These are phyloP conservation scores for Alternaria gaisen DNA, from an alignment of 2,329 filamentous ascomycete species.

Conservation along the genomic window DNA sequence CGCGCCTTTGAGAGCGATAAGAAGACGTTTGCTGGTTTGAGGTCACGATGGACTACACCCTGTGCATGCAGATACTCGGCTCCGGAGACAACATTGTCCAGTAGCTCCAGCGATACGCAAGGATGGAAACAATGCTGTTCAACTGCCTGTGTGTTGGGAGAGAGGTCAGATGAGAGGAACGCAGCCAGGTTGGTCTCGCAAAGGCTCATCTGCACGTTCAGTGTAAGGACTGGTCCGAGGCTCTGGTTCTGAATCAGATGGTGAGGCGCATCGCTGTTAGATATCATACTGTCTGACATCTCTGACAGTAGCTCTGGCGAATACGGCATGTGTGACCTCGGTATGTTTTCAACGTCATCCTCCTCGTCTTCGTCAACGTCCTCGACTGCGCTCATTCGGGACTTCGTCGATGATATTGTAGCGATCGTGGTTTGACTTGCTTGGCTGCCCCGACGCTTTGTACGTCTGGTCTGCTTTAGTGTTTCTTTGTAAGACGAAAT, in stretches of 20 bases:
- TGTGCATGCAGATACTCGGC: constrained; percentile 71
- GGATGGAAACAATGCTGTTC: constrained; percentile 70
- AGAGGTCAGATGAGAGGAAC: constrained; percentile 57
- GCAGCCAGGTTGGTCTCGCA: constrained; percentile 69
- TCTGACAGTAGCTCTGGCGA: constrained; percentile 31
- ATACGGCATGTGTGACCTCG: constrained; percentile 39
- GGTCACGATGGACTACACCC: constrained; percentile 70
- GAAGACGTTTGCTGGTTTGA: constrained; percentile 75
- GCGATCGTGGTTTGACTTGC: constrained; percentile 51
- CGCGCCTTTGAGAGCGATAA: constrained; percentile 58
- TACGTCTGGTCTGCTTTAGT: constrained; percentile 45
- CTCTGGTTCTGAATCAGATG: constrained; percentile 31
- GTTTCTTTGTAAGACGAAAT: constrained; percentile 26
- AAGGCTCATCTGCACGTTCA: constrained; percentile 75
- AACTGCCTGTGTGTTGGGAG: constrained; percentile 16
- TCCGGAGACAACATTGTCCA: constrained; percentile 68
- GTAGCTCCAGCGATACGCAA: constrained; percentile 63
- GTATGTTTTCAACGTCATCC: constrained; percentile 61
- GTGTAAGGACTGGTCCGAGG: constrained; percentile 53
- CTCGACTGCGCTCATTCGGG: constrained; percentile 52
- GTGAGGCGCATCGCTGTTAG: constrained; percentile 48
- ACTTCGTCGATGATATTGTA: constrained; percentile 52
- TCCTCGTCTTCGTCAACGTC: constrained; percentile 49
- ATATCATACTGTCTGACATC: constrained; percentile 43
- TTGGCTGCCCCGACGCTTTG: constrained; percentile 41